Percentiles rank a stretch among this genome's conserved stretches.
phyloP scores from a whole-genome alignment of 192 early-diverging fungal species.

The Mortierella hygrophila region DNA sequence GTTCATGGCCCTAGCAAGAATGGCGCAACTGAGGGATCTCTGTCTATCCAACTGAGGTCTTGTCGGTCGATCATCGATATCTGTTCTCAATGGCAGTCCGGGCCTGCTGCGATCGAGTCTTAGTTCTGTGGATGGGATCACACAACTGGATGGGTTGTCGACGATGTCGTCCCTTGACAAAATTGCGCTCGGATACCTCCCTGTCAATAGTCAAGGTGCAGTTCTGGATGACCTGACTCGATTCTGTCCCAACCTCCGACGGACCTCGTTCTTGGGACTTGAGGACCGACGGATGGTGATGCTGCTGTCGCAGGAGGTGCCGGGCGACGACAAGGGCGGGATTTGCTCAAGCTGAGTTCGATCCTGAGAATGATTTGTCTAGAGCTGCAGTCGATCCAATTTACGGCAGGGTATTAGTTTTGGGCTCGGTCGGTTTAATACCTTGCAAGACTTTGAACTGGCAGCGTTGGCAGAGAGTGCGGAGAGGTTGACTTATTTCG shows the following conservation, averaged over 20 bases:
- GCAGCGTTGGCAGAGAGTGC: constrained; percentile 29
- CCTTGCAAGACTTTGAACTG: constrained; percentile 32
- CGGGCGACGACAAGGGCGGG: constrained; percentile 15
- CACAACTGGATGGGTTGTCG: constrained; percentile 19
- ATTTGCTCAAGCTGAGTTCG: constrained; percentile 18
- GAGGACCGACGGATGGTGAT: background rate
- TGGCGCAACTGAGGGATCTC: constrained; percentile 21
- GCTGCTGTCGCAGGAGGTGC: background rate
- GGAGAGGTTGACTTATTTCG: constrained; percentile 13
- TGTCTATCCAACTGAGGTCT: constrained; percentile 38
- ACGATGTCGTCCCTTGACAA: constrained; percentile 31
- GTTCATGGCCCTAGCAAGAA: constrained; percentile 3
- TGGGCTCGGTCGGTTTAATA: constrained; percentile 17
- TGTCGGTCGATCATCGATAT: constrained; percentile 10
- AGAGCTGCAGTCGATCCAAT: constrained; percentile 25
- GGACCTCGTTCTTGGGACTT: constrained; percentile 39
- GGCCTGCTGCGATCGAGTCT: constrained; percentile 24
- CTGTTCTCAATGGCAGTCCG: constrained; percentile 27
- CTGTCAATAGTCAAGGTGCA: constrained; percentile 18
- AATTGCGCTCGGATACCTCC: constrained; percentile 35
- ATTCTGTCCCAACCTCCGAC: constrained; percentile 21
- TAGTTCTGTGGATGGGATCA: constrained; percentile 25
- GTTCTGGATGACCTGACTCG: constrained; percentile 18
- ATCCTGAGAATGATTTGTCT: constrained; percentile 23
- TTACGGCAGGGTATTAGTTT: constrained; percentile 28